phyloP scores from a whole-genome alignment of 768 basidiomycete species.

The Mycena rosella region DNA sequence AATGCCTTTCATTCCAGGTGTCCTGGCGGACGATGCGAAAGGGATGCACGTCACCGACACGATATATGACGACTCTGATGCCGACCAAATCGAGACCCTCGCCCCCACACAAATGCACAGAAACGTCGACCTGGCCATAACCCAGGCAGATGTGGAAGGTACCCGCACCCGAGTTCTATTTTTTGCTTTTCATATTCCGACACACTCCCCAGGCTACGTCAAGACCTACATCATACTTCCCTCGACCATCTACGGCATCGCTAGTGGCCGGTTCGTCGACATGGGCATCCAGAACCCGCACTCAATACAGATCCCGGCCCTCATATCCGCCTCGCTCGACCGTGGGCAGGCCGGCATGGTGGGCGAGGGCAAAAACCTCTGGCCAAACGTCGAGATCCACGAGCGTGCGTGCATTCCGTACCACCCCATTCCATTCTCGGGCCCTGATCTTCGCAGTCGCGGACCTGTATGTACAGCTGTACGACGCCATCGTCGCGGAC shows the following conservation, averaged over 20 bases:
- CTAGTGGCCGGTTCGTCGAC: slow-evolving; percentile 60
- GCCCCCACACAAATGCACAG: slow-evolving; percentile 50
- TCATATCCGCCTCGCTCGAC: slow-evolving; percentile 59
- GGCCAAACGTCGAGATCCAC: slow-evolving; percentile 44
- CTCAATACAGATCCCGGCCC: slow-evolving; percentile 64
- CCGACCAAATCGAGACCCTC: slow-evolving; percentile 49
- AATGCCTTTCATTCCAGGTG: slow-evolving; percentile 39
- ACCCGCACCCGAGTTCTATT: not conserved
- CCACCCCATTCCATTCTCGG: not conserved
- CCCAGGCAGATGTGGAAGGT: slow-evolving; percentile 56
- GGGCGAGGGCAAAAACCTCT: slow-evolving; percentile 44
- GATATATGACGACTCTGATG: slow-evolving; percentile 53
- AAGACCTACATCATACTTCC: slow-evolving; percentile 66
- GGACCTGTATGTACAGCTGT: slow-evolving; percentile 59
- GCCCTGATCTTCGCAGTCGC: slow-evolving; percentile 48
- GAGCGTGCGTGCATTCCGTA: slow-evolving; percentile 32
- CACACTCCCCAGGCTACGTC: slow-evolving; percentile 55
- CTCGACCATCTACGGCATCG: slow-evolving; percentile 71
- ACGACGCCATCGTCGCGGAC: slow-evolving; percentile 51
- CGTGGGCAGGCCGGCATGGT: slow-evolving; percentile 62
- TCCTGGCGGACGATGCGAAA: slow-evolving; percentile 46
- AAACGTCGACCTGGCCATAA: slow-evolving; percentile 51
- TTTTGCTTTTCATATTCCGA: slow-evolving; percentile 1
- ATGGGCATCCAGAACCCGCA: slow-evolving; percentile 64
- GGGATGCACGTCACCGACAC: slow-evolving; percentile 44